These are phyloP conservation scores for Tolypocladium capitatum DNA, from an alignment of 2,329 filamentous ascomycete species.

Conservation along the genomic window DNA sequence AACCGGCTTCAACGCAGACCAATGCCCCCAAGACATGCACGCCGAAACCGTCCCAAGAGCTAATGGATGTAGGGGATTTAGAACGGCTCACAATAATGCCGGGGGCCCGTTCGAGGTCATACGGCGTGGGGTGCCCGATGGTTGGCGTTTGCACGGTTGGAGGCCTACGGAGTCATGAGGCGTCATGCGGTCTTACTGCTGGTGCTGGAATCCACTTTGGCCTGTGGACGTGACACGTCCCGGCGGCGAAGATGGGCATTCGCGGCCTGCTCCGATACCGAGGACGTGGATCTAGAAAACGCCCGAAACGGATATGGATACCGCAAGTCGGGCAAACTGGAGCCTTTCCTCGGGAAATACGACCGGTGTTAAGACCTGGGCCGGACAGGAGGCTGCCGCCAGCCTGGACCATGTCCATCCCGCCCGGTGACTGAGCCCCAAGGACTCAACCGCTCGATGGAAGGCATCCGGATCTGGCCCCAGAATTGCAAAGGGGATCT, in stretches of 20 bases:
- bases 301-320: neutral
- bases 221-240: neutral
- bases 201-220: neutral
- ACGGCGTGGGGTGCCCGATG: neutral
- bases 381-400: neutral
- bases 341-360: neutral
- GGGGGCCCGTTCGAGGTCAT: neutral
- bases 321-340: neutral
- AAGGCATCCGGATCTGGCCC: neutral
- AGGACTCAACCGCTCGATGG: neutral
- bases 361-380: neutral
- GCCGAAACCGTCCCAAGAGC: neutral
- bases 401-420: neutral
- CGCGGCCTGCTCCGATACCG: neutral
- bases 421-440: neutral
- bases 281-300: neutral
- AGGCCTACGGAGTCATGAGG: constrained; percentile 3
- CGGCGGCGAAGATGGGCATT: neutral
- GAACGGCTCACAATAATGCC: neutral
- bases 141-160: constrained; percentile 1
- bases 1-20: neutral
- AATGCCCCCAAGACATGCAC: neutral
- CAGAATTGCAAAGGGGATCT: neutral
- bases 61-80: neutral
- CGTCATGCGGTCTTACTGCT: neutral